A percentile compares a stretch with the other conserved stretches of the same genome.
phyloP scores from a whole-genome alignment of 169 alveolate genomes.

The Plasmodium falciparum region DNA sequence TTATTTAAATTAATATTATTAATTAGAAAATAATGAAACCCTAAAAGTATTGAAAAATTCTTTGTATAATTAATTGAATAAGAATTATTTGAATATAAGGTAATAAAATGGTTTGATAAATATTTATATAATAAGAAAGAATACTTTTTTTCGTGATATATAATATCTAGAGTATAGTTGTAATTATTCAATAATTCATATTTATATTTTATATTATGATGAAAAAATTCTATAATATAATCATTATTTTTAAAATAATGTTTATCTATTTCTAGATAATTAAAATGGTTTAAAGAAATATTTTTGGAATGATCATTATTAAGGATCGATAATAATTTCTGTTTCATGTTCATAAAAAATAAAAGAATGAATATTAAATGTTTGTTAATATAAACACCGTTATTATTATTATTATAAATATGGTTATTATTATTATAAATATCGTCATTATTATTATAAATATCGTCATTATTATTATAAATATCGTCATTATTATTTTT shows the following conservation, averaged over 20 bases:
- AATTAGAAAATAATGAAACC: constrained; percentile 38
- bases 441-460: not conserved
- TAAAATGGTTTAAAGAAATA: not conserved
- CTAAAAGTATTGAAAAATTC: constrained; percentile 48
- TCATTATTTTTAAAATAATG: constrained; percentile 3
- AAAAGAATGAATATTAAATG: not conserved
- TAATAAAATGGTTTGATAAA: constrained; percentile 17
- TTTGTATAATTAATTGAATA: constrained; percentile 3
- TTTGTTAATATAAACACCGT: not conserved
- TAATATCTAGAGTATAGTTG: constrained; percentile 20
- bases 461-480: not conserved
- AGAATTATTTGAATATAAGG: constrained; percentile 4
- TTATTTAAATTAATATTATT: constrained; percentile 5
- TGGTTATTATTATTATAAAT: not conserved
- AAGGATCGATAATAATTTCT: not conserved
- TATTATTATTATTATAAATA: not conserved
- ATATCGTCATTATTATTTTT: not conserved
- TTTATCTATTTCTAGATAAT: not conserved
- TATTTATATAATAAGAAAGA: constrained; percentile 44
- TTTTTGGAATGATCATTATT: not conserved
- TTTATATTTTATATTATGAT: constrained; percentile 30
- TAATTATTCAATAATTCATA: constrained; percentile 9
- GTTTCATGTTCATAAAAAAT: constrained; percentile 31
- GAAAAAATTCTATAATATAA: constrained; percentile 22
- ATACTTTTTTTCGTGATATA: constrained; percentile 17